A percentile compares a stretch with the other conserved stretches of the same genome.
These are phyloP conservation scores for Rubia tinctorum DNA, from an alignment of 305 asterid species.

Conservation along the genomic window DNA sequence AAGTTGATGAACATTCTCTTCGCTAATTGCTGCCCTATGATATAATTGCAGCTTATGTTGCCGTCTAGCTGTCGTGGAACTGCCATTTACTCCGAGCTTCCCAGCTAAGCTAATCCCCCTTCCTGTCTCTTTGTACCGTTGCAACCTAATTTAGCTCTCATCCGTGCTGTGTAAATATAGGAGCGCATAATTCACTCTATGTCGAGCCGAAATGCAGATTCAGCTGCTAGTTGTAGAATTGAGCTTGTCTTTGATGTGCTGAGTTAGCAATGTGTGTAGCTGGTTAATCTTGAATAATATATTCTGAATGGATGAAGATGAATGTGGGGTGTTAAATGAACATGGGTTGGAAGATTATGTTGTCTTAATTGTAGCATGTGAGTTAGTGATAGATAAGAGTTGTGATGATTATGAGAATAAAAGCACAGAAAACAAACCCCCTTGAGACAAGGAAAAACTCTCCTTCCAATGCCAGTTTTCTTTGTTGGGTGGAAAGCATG, in stretches of 20 bases:
- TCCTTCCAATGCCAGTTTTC: constrained; percentile 50
- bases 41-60: constrained; percentile 10
- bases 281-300: constrained; percentile 4
- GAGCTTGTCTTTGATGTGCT: background rate
- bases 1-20: background rate
- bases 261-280: constrained; percentile 1
- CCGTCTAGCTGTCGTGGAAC: background rate
- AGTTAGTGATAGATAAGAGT: constrained; percentile 7
- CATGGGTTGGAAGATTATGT: constrained; percentile 22
- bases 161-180: background rate
- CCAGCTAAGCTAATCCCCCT: background rate
- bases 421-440: constrained; percentile 38
- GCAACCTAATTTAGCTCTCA: background rate
- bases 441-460: constrained; percentile 68
- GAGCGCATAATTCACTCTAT: background rate
- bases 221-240: constrained; percentile 1
- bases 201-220: background rate
- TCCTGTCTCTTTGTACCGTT: background rate
- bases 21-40: background rate
- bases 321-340: constrained; percentile 17
- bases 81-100: background rate
- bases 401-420: constrained; percentile 8
- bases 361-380: constrained; percentile 4
- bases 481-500: constrained; percentile 16
- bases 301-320: background rate